Conservation (phyloP, 2,329 filamentous ascomycete species). For the Cadophora sp. region DNA sequence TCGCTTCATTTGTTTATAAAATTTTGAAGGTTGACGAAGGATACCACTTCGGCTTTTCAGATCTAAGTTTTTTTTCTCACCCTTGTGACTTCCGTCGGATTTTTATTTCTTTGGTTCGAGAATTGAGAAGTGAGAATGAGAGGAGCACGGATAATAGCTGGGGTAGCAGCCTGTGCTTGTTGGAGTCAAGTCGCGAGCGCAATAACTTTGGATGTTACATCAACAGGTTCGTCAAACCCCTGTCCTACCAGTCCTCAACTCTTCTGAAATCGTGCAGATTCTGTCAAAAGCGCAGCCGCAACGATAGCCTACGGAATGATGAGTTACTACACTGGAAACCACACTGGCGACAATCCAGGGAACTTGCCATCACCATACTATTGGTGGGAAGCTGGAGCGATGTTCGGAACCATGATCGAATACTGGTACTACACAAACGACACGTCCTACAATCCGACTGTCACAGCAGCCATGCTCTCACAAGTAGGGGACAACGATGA, state of each 20-base stretch:
- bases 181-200: slow-evolving; percentile 24
- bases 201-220: slow-evolving; percentile 30
- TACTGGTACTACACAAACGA: slow-evolving; percentile 86
- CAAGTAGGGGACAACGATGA: slow-evolving; percentile 75
- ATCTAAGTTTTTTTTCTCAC: not conserved
- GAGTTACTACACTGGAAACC: slow-evolving; percentile 56
- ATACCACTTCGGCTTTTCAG: not conserved
- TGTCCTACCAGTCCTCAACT: not conserved
- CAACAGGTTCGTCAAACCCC: slow-evolving; percentile 21
- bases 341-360: slow-evolving; percentile 56
- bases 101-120: not conserved
- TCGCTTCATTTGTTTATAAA: not conserved
- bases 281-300: slow-evolving; percentile 44
- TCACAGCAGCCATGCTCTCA: slow-evolving; percentile 69
- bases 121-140: slow-evolving; percentile 27
- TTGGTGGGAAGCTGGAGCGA: slow-evolving; percentile 75
- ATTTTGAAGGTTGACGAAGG: not conserved
- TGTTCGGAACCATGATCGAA: slow-evolving; percentile 74
- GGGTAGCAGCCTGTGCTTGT: slow-evolving; percentile 28
- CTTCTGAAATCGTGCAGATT: slow-evolving; percentile 30
- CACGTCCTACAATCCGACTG: slow-evolving; percentile 66
- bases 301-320: slow-evolving; percentile 56
- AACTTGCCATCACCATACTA: slow-evolving; percentile 56
- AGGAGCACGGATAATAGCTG: slow-evolving; percentile 20
- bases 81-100: not conserved